phyloP scores from a whole-genome alignment of 2,329 filamentous ascomycete species.

The Tetracladium maxilliforme region DNA sequence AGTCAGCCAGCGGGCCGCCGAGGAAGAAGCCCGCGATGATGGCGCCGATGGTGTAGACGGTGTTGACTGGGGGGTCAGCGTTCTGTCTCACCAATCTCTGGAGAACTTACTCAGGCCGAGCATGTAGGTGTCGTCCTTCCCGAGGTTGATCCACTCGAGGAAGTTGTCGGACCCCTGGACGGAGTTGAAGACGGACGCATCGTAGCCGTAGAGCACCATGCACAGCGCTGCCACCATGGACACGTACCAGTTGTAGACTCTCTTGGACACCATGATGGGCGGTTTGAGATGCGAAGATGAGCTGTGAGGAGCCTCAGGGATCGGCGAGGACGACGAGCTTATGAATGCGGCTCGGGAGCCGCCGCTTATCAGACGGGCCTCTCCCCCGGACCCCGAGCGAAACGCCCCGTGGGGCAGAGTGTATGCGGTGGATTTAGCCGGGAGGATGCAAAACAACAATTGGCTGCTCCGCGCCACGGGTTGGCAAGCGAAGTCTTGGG shows the following conservation, averaged over 20 bases:
- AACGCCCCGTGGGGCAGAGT: neutral
- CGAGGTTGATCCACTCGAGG: constrained; percentile 44
- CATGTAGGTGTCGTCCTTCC: constrained; percentile 26
- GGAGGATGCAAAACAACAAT: neutral
- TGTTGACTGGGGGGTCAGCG: constrained; percentile 1
- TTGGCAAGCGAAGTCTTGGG: neutral
- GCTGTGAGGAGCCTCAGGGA: neutral
- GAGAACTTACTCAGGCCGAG: constrained; percentile 19
- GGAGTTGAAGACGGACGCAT: constrained; percentile 61
- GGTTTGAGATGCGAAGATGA: neutral
- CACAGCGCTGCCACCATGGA: constrained; percentile 56
- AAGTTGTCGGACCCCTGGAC: constrained; percentile 54
- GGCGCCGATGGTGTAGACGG: neutral
- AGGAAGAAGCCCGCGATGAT: constrained; percentile 1
- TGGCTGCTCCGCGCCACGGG: neutral
- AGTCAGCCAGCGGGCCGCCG: constrained; percentile 26
- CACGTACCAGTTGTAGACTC: constrained; percentile 33
- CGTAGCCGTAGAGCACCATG: constrained; percentile 64
- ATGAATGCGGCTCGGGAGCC: neutral
- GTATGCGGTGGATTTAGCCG: neutral
- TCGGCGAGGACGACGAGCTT: neutral
- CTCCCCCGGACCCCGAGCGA: neutral
- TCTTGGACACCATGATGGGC: neutral
- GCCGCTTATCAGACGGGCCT: neutral
- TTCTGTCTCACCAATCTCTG: neutral